Base-by-base conservation (phyloP, 257 asterid species). In the Petunia secreta region DNA sequence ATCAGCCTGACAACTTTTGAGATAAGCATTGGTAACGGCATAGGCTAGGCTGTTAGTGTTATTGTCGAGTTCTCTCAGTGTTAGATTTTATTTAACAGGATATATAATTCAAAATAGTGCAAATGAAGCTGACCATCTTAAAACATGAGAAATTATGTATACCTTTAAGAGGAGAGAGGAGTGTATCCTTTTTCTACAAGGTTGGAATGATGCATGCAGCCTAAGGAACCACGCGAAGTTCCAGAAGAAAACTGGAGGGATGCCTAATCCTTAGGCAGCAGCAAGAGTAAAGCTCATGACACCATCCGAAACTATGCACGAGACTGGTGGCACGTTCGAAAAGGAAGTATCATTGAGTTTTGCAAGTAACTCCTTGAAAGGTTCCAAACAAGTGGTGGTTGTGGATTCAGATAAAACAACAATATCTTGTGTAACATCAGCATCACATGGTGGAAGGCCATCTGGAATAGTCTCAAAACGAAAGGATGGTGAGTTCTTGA, bases 381-480 rank as follows among this genome's bases (percentile, higher is more conserved):
- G 85, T 34, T 10, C 67, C 5, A 83, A 75, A 36, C 86, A 83
- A 57, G 37, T 16, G 8, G 62, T 77, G 39, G 64, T 65, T 3
- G 82, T 80, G 63, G 86, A 85, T 63, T 83, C 57, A 16, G 83
- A 80, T 1, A 85, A 67, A 8, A 85, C 37, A 0, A 75, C 65
- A 54, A 83, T 48, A 13, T 85, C 85, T 71, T 83, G 88, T 2
- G 85, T 85, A 37, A 83, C 83, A 65, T 85, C 79, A 36, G 67
- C 77, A 43, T 83, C 83, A 4, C 83, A 80, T 50, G 78, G 82
- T 46, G 86, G 88, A 43, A 85, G 86, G 3, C 88, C 88, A 14
- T 83, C 88, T 4, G 88, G 83, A 57, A 85, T 83, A 48, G 86
- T 63, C 38, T 63, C 81, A 10, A 85, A 85, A 8, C 66, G 81